These are phyloP conservation scores for Candida pini DNA, from an alignment of 805 yeast genomes.

Conservation along the genomic window DNA sequence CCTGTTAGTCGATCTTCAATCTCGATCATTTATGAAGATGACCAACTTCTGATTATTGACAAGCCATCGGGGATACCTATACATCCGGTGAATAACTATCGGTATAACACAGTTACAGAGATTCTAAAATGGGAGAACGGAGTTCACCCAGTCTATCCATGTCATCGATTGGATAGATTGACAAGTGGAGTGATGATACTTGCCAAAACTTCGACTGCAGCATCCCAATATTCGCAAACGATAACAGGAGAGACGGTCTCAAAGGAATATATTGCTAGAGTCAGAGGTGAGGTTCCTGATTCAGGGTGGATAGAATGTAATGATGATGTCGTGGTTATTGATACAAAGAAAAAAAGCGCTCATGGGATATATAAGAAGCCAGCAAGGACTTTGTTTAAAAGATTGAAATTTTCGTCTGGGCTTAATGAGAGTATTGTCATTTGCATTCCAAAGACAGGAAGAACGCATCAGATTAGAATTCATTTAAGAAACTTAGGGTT, in stretches of 20 bases:
- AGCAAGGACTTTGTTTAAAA: conserved; percentile 20
- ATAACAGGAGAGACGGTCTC: conserved; percentile 28
- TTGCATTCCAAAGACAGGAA: conserved; percentile 48
- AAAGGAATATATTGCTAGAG: conserved; percentile 45
- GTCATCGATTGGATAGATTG: conserved; percentile 48
- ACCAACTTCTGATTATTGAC: conserved; percentile 35
- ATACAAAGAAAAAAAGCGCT: conserved; percentile 22
- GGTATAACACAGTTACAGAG: conserved; percentile 41
- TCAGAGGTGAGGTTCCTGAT: conserved; percentile 36
- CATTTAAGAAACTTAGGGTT: conserved; percentile 43
- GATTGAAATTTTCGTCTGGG: conserved; percentile 25
- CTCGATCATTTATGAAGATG: conserved; percentile 18
- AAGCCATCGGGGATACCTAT: conserved; percentile 53
- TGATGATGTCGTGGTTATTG: conserved; percentile 34
- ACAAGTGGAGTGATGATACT: conserved; percentile 49
- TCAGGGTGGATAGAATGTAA: conserved; percentile 21
- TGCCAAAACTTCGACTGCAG: conserved; percentile 33
- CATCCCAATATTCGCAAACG: conserved; percentile 27
- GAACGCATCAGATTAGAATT: conserved; percentile 53
- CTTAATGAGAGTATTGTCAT: conserved; percentile 37
- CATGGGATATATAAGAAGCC: conserved; percentile 20
- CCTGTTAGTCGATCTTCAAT: conserved; percentile 14
- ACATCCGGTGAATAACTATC: conserved; percentile 46
- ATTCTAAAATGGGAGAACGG: conserved; percentile 32
- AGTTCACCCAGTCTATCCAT: conserved; percentile 25